A percentile compares a stretch with the other conserved stretches of the same genome.
Evolutionary conservation across 192 early-diverging fungal species (phyloP).

Genomic region (Backusella morwellensis): DNA sequence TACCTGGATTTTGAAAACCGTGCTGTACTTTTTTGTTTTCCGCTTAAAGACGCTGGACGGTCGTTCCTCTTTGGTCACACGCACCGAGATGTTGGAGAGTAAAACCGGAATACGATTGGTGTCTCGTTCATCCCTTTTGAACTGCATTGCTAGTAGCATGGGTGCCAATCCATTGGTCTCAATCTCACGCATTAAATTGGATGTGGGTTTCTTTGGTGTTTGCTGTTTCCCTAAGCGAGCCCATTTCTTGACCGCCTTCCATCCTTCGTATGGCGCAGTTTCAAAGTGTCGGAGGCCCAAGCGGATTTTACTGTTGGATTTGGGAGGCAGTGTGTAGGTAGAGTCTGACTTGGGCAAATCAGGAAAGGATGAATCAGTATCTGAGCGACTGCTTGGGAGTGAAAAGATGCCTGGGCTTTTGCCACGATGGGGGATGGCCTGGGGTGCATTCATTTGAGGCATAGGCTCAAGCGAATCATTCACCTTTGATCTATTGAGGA

Average conservation of each 20-base stretch:
- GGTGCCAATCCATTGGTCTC: constrained; percentile 18
- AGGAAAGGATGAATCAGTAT: background rate
- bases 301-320: background rate
- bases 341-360: background rate
- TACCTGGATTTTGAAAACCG: background rate
- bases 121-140: constrained; percentile 23
- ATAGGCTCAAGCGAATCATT: background rate
- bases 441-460: background rate
- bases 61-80: background rate
- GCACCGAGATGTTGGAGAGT: background rate
- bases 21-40: background rate
- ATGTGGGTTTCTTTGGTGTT: background rate
- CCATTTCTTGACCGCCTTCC: constrained; percentile 4
- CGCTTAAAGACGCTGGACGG: background rate
- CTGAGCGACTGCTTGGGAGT: background rate
- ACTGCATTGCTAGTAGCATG: constrained; percentile 7
- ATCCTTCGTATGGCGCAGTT: background rate
- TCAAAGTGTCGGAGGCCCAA: background rate
- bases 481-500: background rate
- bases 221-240: background rate
- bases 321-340: background rate
- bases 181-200: background rate
- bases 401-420: background rate
- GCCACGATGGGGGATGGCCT: background rate
- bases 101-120: constrained; percentile 22